A percentile compares a stretch with the other conserved stretches of the same genome.
These are phyloP conservation scores for Nemania diffusa DNA, from an alignment of 2,329 filamentous ascomycete genomes.

Conservation along the genomic window DNA sequence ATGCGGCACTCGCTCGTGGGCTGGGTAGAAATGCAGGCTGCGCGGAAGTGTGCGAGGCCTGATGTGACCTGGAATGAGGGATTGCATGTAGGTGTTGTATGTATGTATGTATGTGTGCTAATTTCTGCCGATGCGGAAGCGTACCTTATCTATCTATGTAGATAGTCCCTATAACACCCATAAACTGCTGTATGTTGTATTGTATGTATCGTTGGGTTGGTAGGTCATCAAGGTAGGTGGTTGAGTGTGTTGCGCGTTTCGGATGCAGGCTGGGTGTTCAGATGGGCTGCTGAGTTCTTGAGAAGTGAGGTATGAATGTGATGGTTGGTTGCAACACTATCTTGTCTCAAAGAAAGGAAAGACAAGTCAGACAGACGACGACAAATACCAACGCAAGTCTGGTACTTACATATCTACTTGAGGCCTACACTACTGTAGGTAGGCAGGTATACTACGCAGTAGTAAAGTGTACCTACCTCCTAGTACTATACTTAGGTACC, in stretches of 20 bases:
- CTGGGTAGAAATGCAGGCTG: constrained; percentile 22
- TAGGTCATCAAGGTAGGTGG: no score
- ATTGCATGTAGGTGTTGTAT: constrained; percentile 4
- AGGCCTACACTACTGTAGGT: background rate
- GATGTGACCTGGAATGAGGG: constrained; percentile 26
- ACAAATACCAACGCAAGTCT: background rate
- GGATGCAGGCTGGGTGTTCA: constrained; percentile 23
- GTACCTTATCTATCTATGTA: constrained; percentile 26
- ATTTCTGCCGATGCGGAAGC: constrained; percentile 21
- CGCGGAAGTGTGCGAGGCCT: constrained; percentile 21
- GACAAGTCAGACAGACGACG: background rate
- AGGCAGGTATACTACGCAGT: background rate
- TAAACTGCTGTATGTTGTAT: background rate
- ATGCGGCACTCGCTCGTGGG: constrained; percentile 22
- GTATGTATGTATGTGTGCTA: background rate
- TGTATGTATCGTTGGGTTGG: background rate
- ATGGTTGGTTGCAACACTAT: constrained; percentile 3
- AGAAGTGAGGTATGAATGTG: constrained; percentile 5
- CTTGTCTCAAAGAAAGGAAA: background rate
- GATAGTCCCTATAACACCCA: background rate
- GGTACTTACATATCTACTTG: background rate
- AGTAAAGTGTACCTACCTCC: no score
- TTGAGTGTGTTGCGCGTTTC: constrained; percentile 27
- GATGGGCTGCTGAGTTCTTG: constrained; percentile 1
- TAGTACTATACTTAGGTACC: background rate